Conservation (phyloP, 192 early-diverging fungal genomes). For the Entomortierella parvispora region DNA sequence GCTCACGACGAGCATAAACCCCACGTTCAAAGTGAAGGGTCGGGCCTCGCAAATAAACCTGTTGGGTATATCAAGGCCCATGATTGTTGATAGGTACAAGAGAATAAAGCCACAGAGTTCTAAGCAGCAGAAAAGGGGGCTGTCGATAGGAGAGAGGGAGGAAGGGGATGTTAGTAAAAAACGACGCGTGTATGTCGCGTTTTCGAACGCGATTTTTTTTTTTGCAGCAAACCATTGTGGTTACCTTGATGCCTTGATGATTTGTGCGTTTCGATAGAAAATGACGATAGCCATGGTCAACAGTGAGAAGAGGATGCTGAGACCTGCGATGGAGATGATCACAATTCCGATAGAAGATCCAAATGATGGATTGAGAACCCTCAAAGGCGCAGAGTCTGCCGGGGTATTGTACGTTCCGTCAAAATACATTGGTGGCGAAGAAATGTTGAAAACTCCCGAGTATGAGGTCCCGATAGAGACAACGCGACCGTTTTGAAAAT, state of each 20-base stretch:
- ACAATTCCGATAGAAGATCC: constrained; percentile 32
- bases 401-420: constrained; percentile 44
- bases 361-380: constrained; percentile 43
- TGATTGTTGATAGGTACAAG: constrained; percentile 32
- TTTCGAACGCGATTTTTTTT: neutral
- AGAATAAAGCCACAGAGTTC: constrained; percentile 54
- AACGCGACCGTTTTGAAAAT: constrained; percentile 44
- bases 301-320: constrained; percentile 41
- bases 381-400: constrained; percentile 28
- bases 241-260: constrained; percentile 56
- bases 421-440: constrained; percentile 49
- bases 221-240: neutral
- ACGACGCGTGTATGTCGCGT: no score
- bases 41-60: constrained; percentile 33
- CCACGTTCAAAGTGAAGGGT: constrained; percentile 49
- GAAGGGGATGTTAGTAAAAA: no score
- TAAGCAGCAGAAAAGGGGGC: constrained; percentile 57
- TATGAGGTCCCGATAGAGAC: constrained; percentile 46
- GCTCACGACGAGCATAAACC: constrained; percentile 54
- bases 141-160: neutral
- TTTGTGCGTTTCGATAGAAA: constrained; percentile 42
- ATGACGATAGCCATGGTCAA: constrained; percentile 49
- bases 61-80: constrained; percentile 44
- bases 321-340: constrained; percentile 28
- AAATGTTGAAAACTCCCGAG: constrained; percentile 39